Conservation (phyloP, 768 basidiomycete species). For the Tricholoma saponaceum region DNA sequence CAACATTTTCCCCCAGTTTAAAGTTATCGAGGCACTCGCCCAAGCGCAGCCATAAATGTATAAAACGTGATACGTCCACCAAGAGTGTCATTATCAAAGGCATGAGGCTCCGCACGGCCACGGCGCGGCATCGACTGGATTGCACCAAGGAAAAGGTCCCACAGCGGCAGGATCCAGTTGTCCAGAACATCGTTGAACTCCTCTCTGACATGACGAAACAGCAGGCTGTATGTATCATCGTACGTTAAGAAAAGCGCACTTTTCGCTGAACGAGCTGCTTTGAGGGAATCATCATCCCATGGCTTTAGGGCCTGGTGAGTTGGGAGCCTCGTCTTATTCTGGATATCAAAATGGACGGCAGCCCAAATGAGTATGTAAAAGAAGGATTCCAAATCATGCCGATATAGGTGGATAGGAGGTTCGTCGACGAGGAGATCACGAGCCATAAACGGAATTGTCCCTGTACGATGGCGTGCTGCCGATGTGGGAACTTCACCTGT, state of each 20-base stretch:
- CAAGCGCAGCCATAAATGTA: neutral
- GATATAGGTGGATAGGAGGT: constrained; percentile 9
- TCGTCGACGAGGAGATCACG: constrained; percentile 14
- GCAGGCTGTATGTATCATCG: neutral
- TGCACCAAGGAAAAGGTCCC: constrained; percentile 1
- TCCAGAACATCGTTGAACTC: constrained; percentile 1
- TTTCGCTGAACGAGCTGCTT: neutral
- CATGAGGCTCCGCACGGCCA: neutral
- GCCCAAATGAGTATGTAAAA: constrained; percentile 22
- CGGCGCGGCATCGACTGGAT: neutral
- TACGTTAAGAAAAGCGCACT: neutral
- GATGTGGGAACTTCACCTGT: too few species aligned
- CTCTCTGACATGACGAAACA: too few species aligned
- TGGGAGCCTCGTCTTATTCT: constrained; percentile 5
- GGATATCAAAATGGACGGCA: constrained; percentile 14
- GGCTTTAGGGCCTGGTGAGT: neutral
- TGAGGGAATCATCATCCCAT: neutral
- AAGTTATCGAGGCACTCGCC: too few species aligned
- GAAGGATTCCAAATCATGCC: constrained; percentile 24
- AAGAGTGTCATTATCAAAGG: neutral
- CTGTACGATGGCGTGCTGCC: too few species aligned
- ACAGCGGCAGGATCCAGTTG: constrained; percentile 12
- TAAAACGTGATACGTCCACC: neutral
- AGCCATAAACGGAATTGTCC: too few species aligned
- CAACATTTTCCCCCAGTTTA: too few species aligned